Percentiles rank a stretch among this genome's conserved stretches.
Evolutionary conservation across 768 basidiomycete species (phyloP).

Genomic region (Boletus rubroflammeus): DNA sequence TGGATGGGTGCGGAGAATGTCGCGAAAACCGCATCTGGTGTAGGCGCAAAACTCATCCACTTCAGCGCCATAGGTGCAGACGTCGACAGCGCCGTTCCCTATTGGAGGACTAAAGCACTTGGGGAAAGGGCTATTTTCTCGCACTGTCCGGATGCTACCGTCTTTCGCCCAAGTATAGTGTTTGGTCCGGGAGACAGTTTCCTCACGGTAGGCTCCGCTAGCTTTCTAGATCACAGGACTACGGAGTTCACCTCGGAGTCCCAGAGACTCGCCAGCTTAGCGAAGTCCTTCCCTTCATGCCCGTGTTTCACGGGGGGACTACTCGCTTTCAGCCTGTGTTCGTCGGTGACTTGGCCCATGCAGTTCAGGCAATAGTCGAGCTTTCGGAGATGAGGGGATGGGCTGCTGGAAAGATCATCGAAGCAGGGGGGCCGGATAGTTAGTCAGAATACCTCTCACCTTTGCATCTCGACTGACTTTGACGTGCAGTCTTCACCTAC

Average conservation of each 20-base stretch:
- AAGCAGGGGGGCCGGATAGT: slow-evolving; percentile 52
- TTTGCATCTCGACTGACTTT: slow-evolving; percentile 36
- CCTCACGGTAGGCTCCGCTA: slow-evolving; percentile 52
- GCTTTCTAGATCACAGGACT: not conserved
- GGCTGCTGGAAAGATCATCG: slow-evolving; percentile 44
- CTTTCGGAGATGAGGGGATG: slow-evolving; percentile 32
- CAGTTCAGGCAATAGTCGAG: slow-evolving; percentile 57
- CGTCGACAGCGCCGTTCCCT: slow-evolving; percentile 51
- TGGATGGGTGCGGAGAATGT: slow-evolving; percentile 66
- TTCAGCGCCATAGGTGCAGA: slow-evolving; percentile 78
- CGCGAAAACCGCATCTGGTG: slow-evolving; percentile 47
- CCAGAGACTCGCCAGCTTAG: slow-evolving; percentile 61
- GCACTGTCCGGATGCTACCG: slow-evolving; percentile 48
- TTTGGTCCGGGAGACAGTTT: slow-evolving; percentile 77
- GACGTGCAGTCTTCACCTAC: slow-evolving; percentile 60
- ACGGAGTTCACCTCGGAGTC: not conserved
- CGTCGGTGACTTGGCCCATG: slow-evolving; percentile 61
- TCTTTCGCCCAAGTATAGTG: slow-evolving; percentile 68
- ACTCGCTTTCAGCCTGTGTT: slow-evolving; percentile 71
- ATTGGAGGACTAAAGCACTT: slow-evolving; percentile 58
- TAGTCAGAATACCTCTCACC: slow-evolving; percentile 15
- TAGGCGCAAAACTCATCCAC: slow-evolving; percentile 58
- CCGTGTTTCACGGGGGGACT: slow-evolving; percentile 71
- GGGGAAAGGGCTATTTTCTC: slow-evolving; percentile 55
- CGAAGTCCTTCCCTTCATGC: slow-evolving; percentile 64